phyloP scores from a whole-genome alignment of 2,329 filamentous ascomycete species.

The Shiraia sp. region DNA sequence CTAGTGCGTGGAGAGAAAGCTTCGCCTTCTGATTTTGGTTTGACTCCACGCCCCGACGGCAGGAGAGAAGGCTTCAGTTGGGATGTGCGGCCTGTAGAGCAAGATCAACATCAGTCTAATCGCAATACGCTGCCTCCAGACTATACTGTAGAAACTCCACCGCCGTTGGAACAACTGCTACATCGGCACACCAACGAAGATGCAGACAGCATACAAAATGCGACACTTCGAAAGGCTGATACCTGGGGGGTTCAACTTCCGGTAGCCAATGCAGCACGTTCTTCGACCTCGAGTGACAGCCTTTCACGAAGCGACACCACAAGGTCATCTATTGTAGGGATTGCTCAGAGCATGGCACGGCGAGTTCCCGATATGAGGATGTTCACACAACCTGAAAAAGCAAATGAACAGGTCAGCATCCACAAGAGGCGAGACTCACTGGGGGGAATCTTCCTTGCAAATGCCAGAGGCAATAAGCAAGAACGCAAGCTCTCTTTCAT shows the following conservation, averaged over 20 bases:
- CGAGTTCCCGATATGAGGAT: constrained; percentile 29
- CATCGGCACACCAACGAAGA: constrained; percentile 14
- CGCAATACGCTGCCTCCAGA: constrained; percentile 18
- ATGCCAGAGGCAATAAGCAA: constrained; percentile 7
- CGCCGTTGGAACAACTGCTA: constrained; percentile 25
- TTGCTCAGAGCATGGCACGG: constrained; percentile 27
- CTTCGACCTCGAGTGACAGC: constrained; percentile 2
- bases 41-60: constrained; percentile 19
- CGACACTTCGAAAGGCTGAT: constrained; percentile 14
- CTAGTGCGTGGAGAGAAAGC: constrained; percentile 5
- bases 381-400: constrained; percentile 9
- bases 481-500: constrained; percentile 13
- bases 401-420: constrained; percentile 1
- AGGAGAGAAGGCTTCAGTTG: constrained; percentile 35
- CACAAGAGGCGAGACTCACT: constrained; percentile 2
- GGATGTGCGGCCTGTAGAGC: constrained; percentile 10
- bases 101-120: constrained; percentile 9
- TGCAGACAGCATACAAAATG: constrained; percentile 11
- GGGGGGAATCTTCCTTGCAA: neutral
- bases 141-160: constrained; percentile 14
- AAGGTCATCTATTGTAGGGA: constrained; percentile 27
- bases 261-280: neutral
- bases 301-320: constrained; percentile 16
- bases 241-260: constrained; percentile 10
- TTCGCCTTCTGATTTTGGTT: constrained; percentile 3